Conservation (phyloP, 2,329 filamentous ascomycete genomes). For the Ophiognomonia clavigignenti-juglandacearum region DNA sequence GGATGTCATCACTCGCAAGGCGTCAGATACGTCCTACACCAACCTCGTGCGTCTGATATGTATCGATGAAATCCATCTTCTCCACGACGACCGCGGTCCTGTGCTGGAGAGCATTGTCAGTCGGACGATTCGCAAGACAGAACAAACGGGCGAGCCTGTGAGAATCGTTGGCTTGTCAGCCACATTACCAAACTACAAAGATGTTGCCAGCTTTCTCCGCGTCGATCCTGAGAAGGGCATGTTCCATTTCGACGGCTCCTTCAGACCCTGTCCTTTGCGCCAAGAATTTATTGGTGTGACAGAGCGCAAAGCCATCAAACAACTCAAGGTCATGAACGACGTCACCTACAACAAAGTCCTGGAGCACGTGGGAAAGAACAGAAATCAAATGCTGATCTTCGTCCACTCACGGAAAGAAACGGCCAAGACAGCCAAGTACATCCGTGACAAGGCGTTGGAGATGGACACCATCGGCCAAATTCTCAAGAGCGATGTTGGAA, state of each 20-base stretch:
- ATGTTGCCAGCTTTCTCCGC: slow-evolving; percentile 92
- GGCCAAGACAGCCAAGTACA: slow-evolving; percentile 92
- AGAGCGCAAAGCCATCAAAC: slow-evolving; percentile 97
- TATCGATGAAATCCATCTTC: slow-evolving; percentile 95
- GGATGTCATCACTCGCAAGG: slow-evolving; percentile 98
- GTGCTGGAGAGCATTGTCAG: slow-evolving; percentile 96
- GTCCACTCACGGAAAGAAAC: slow-evolving; percentile 98
- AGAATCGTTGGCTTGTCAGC: slow-evolving; percentile 89
- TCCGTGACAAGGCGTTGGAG: slow-evolving; percentile 95
- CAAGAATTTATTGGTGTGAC: slow-evolving; percentile 98
- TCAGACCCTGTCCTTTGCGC: slow-evolving; percentile 85
- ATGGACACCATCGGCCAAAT: slow-evolving; percentile 96
- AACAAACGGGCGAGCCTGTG: slow-evolving; percentile 91
- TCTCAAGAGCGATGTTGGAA: slow-evolving; percentile 85
- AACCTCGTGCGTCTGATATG: slow-evolving; percentile 94
- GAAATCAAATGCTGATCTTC: slow-evolving; percentile 98
- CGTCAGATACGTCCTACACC: slow-evolving; percentile 93
- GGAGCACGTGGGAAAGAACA: slow-evolving; percentile 87
- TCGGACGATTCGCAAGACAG: slow-evolving; percentile 84
- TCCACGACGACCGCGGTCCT: slow-evolving; percentile 95
- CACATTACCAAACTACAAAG: slow-evolving; percentile 91
- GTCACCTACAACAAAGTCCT: slow-evolving; percentile 97
- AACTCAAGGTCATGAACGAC: slow-evolving; percentile 98
- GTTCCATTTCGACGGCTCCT: slow-evolving; percentile 95
- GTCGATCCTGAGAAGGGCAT: slow-evolving; percentile 81